Evolutionary conservation across 1,139 yeast species (phyloP).

Genomic region (Arxiozyma slooffiae): DNA sequence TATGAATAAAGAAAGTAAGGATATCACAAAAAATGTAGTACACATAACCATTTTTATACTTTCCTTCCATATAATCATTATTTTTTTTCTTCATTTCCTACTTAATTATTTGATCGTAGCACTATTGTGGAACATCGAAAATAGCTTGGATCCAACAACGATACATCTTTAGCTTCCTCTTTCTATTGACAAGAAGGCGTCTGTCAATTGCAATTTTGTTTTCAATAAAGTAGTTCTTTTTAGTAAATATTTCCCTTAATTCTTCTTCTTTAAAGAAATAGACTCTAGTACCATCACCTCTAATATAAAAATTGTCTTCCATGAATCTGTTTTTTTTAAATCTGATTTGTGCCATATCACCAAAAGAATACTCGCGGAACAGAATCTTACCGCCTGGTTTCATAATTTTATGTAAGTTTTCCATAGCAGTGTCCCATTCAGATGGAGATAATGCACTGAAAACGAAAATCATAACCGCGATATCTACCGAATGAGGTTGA

Average conservation of each 20-base stretch:
- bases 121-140: slow-evolving; percentile 39
- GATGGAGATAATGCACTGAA: slow-evolving; percentile 86
- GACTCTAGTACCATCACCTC: slow-evolving; percentile 98
- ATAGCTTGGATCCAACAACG: slow-evolving; percentile 95
- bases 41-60: neutral
- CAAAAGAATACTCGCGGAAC: slow-evolving; percentile 91
- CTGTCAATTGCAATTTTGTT: slow-evolving; percentile 81
- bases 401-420: slow-evolving; percentile 57
- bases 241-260: slow-evolving; percentile 61
- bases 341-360: slow-evolving; percentile 90
- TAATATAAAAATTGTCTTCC: slow-evolving; percentile 86
- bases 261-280: slow-evolving; percentile 95
- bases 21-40: neutral
- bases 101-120: neutral
- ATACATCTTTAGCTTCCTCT: slow-evolving; percentile 88
- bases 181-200: slow-evolving; percentile 81
- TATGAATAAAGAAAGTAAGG: neutral
- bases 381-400: slow-evolving; percentile 89
- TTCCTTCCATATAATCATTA: neutral
- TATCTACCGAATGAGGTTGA: slow-evolving; percentile 73
- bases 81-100: neutral
- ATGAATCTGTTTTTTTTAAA: slow-evolving; percentile 80
- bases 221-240: slow-evolving; percentile 46
- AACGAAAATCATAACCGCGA: slow-evolving; percentile 87
- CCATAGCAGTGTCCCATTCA: slow-evolving; percentile 79